A percentile compares a stretch with the other conserved stretches of the same genome.
phyloP scores from a whole-genome alignment of 495 filamentous ascomycete genomes.

The Cercophora scortea region DNA sequence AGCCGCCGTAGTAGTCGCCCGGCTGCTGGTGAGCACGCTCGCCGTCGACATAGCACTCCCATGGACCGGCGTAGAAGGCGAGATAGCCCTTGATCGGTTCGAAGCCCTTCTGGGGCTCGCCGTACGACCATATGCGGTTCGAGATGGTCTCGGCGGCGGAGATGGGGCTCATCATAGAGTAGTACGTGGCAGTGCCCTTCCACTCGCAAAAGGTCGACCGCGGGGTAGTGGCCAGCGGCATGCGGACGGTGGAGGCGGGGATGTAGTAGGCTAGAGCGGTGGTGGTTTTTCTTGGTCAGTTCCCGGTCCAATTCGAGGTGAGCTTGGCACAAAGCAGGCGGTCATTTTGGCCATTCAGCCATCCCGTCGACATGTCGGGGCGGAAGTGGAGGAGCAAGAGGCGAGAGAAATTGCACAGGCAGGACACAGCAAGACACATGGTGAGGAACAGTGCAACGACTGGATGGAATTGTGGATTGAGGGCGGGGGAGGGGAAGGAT shows the following conservation, averaged over 20 bases:
- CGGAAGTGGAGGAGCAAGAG: too few relatives aligned
- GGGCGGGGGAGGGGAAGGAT: too few relatives aligned
- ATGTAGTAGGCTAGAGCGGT: constrained; percentile 46
- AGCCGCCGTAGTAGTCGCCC: constrained; percentile 53
- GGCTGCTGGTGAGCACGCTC: constrained; percentile 48
- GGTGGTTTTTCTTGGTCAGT: too few relatives aligned
- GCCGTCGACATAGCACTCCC: constrained; percentile 55
- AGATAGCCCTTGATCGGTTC: constrained; percentile 42
- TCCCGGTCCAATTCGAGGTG: too few relatives aligned
- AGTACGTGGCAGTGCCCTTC: constrained; percentile 50
- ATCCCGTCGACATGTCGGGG: too few relatives aligned
- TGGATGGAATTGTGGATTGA: too few relatives aligned
- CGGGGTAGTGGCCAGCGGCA: constrained; percentile 35
- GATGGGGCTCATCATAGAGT: constrained; percentile 29
- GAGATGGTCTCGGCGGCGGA: constrained; percentile 28
- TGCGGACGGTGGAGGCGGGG: constrained; percentile 32
- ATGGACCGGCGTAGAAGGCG: constrained; percentile 46
- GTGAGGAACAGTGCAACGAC: too few relatives aligned
- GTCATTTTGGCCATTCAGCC: too few relatives aligned
- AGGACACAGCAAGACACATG: too few relatives aligned
- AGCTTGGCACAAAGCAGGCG: too few relatives aligned
- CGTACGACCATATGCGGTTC: constrained; percentile 49
- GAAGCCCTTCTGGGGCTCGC: constrained; percentile 39
- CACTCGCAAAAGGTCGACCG: constrained; percentile 47
- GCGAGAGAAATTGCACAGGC: too few relatives aligned